Conservation (phyloP, 768 basidiomycete species). For the Hebeloma cylindrosporum region DNA sequence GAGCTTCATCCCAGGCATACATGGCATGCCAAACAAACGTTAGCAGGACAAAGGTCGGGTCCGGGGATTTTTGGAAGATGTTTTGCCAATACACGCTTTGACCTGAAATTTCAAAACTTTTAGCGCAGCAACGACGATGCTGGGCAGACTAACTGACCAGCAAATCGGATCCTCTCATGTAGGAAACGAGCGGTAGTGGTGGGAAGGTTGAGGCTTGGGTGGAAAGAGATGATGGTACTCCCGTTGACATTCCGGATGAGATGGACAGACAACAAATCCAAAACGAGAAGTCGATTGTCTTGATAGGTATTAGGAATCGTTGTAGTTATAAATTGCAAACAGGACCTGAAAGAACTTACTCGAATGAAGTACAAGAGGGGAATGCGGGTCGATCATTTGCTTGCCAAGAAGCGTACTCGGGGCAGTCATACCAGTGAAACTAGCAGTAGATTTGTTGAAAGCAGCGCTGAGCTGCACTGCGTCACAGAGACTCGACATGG, state of each 20-base stretch:
- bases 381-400: constrained; percentile 32
- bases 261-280: constrained; percentile 50
- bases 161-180: constrained; percentile 48
- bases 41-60: constrained; percentile 57
- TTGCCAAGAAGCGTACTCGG: constrained; percentile 18
- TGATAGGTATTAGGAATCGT: neutral
- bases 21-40: constrained; percentile 59
- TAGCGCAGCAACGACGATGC: neutral
- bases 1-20: constrained; percentile 62
- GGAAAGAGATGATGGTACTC: constrained; percentile 52
- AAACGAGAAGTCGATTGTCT: constrained; percentile 36
- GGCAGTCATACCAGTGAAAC: neutral
- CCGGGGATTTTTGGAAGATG: constrained; percentile 40
- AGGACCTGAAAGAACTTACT: constrained; percentile 19
- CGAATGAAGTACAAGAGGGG: constrained; percentile 25
- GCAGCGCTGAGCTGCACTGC: constrained; percentile 16
- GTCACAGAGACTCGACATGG: constrained; percentile 28
- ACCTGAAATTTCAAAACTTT: constrained; percentile 23
- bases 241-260: constrained; percentile 43
- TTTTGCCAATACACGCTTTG: constrained; percentile 50
- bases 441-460: neutral
- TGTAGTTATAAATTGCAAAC: neutral
- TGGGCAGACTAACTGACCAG: constrained; percentile 31
- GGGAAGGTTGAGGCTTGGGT: constrained; percentile 38
- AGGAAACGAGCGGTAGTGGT: constrained; percentile 43